phyloP scores from a whole-genome alignment of 768 basidiomycete genomes.

The Psilocybe subaeruginosa region DNA sequence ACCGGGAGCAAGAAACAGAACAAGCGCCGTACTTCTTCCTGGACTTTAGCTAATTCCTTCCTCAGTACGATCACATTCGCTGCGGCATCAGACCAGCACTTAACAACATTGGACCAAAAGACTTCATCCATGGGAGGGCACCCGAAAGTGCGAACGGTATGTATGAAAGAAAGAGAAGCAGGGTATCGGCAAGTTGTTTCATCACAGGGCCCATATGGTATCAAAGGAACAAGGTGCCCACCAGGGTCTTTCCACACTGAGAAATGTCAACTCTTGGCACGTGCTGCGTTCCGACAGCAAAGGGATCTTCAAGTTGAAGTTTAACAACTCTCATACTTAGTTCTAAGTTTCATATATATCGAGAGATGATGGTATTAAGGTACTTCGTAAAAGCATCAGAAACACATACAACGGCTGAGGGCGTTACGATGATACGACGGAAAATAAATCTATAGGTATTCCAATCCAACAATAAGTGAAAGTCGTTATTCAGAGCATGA shows the following conservation, averaged over 20 bases:
- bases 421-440: neutral
- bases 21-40: slow-evolving; percentile 30
- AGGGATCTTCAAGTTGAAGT: neutral
- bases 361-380: neutral
- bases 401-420: neutral
- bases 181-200: neutral
- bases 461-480: neutral
- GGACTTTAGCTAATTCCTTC: slow-evolving; percentile 31
- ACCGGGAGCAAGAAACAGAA: neutral
- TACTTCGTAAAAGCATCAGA: neutral
- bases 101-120: slow-evolving; percentile 36
- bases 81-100: slow-evolving; percentile 41
- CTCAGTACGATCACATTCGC: slow-evolving; percentile 34
- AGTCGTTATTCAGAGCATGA: slow-evolving; percentile 74
- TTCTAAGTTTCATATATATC: neutral
- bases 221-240: neutral
- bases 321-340: neutral
- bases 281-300: neutral
- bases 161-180: neutral
- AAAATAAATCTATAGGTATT: slow-evolving; percentile 3
- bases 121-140: slow-evolving; percentile 34
- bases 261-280: neutral
- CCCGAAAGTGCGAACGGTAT: slow-evolving; percentile 3
- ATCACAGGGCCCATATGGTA: neutral
- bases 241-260: neutral